These are phyloP conservation scores for Phaffia rhodozyma DNA, from an alignment of 1,284 basidiomycete species.

Conservation along the genomic window DNA sequence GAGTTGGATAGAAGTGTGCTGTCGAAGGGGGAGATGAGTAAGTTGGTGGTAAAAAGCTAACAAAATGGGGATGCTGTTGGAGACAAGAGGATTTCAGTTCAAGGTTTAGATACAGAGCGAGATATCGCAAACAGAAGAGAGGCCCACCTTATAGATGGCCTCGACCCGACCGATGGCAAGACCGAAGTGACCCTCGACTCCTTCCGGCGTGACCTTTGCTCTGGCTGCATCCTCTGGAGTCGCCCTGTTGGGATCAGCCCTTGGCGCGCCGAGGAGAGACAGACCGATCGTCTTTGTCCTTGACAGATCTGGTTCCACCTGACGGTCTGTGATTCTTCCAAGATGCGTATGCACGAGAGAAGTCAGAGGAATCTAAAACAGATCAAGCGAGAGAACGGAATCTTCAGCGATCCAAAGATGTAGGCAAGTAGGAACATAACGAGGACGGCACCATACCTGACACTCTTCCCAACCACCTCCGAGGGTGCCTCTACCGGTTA, in stretches of 20 bases:
- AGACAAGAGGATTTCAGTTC: background rate
- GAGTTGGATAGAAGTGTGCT: conserved; percentile 1
- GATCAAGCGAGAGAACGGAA: background rate
- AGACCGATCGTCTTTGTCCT: conserved; percentile 10
- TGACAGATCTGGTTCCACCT: background rate
- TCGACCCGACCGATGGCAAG: background rate
- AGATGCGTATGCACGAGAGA: background rate
- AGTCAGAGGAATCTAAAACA: conserved; percentile 1
- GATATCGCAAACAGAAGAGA: background rate
- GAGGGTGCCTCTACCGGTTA: conserved; percentile 9
- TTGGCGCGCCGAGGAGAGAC: conserved; percentile 15
- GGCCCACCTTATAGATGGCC: background rate
- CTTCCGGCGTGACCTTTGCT: background rate
- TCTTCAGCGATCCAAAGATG: background rate
- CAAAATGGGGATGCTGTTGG: background rate
- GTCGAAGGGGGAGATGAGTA: conserved; percentile 1
- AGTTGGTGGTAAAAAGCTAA: background rate
- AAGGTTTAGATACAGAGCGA: background rate
- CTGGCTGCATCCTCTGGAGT: background rate
- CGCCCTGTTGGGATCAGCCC: background rate
- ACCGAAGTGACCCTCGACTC: conserved; percentile 3
- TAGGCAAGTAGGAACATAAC: background rate
- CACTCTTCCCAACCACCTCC: conserved; percentile 18
- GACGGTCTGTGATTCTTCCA: background rate
- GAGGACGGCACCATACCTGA: background rate